Evolutionary conservation across 2,329 filamentous ascomycete genomes (phyloP).

Genomic region (Hansfordia pulvinata): DNA sequence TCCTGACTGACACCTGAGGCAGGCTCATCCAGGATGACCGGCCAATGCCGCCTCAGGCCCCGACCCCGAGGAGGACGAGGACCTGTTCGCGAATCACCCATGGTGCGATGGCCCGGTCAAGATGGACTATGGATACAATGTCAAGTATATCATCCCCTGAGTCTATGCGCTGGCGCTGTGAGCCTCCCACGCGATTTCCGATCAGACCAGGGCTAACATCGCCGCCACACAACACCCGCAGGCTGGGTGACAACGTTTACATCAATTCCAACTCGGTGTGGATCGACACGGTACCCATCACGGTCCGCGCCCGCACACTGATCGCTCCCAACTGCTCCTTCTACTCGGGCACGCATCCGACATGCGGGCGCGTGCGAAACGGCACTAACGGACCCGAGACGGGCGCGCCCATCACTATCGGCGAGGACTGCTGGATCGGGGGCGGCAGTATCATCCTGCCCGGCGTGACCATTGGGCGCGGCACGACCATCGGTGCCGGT

Average conservation of each 20-base stretch:
- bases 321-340: slow-evolving; percentile 69
- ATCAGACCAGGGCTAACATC: no score
- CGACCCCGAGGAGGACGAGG: slow-evolving; percentile 50
- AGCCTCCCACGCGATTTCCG: no score
- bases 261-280: slow-evolving; percentile 64
- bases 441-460: slow-evolving; percentile 33
- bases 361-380: slow-evolving; percentile 38
- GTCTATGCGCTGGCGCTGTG: no score
- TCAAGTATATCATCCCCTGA: slow-evolving; percentile 28
- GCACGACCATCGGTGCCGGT: slow-evolving; percentile 34
- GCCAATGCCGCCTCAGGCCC: slow-evolving; percentile 45
- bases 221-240: slow-evolving; percentile 10
- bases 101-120: slow-evolving; percentile 59
- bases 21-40: slow-evolving; percentile 50
- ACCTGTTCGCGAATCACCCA: slow-evolving; percentile 46
- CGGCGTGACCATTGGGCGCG: slow-evolving; percentile 36
- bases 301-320: slow-evolving; percentile 63
- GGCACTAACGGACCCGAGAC: slow-evolving; percentile 40
- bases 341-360: slow-evolving; percentile 60
- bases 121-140: slow-evolving; percentile 70
- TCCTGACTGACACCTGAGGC: slow-evolving; percentile 3
- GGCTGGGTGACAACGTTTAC: slow-evolving; percentile 56
- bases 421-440: slow-evolving; percentile 42
- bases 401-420: slow-evolving; percentile 30
- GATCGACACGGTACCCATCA: slow-evolving; percentile 63